Base-by-base conservation (phyloP, 139 green algal genomes). In the Micractinium sp. region DNA sequence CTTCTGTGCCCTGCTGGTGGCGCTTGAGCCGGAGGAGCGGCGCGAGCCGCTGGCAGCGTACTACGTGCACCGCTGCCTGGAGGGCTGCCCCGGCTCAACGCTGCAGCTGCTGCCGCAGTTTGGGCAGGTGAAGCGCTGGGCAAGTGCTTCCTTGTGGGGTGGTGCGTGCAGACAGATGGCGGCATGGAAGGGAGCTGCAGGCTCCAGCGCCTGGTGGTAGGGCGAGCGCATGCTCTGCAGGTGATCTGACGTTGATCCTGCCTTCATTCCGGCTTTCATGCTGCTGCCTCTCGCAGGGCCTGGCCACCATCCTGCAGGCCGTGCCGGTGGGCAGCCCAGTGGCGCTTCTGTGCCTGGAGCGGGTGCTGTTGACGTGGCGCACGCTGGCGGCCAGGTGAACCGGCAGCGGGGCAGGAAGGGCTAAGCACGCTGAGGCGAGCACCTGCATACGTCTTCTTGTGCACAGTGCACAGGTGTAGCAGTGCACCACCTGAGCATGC, bases 21-120 rank as follows among this genome's bases (percentile, higher is more conserved):
- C 76, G n/a, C 13, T 41, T 12, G 19, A 33, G 53, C 85, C 66
- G 18, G 38, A 63, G 67, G n/a, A 67, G 73, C 88, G 90, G 90
- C 90, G 80, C 12, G 88, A 93, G 77, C 79, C 66, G 16, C 77
- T 93, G 60, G 88, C 86, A 4, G 73, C 90, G 0, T 90, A 71
- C 23, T 94, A 94, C 4, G 85, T 89, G 36, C 29, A 47, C 20
- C 89, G 92, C 16, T 76, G 76, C 23, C 39, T 94, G 87, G 90
- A 91, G 77, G 89, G 66, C 61, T 94, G 82, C 75, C 88, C 92
- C 2, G 53, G 20, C 25, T 31, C 38, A 41, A 90, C 90, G 27
- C 41, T 29, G 20, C 15, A 47, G 15, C 74, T 80, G 74, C 61
- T 71, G 47, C 9, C 85, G 3, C 33, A 88, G n/a, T 76, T 88